A percentile compares a stretch with the other conserved stretches of the same genome.
These are phyloP conservation scores for Komagataella ulmi DNA, from an alignment of 805 yeast genomes.

Conservation along the genomic window DNA sequence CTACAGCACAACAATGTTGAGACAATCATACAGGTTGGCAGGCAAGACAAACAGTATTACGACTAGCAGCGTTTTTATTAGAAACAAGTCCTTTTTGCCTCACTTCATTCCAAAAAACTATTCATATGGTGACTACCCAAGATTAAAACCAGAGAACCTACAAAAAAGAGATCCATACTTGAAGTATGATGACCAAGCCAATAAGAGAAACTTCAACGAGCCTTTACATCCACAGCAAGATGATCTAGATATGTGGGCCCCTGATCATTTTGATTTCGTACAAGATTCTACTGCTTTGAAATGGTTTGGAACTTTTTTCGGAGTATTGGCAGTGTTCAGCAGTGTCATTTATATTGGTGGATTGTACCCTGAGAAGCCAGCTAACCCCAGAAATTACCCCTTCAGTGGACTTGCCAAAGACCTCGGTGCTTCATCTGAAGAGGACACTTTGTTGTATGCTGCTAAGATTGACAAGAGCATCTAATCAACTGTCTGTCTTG, in stretches of 20 bases:
- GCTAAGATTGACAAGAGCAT: slow-evolving; percentile 25
- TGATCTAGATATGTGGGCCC: slow-evolving; percentile 74
- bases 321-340: slow-evolving; percentile 26
- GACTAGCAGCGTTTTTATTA: background rate
- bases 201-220: slow-evolving; percentile 66
- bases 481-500: slow-evolving; percentile 5
- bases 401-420: slow-evolving; percentile 63
- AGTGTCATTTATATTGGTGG: slow-evolving; percentile 34
- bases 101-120: slow-evolving; percentile 14
- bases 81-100: slow-evolving; percentile 11
- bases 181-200: slow-evolving; percentile 69
- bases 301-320: slow-evolving; percentile 39
- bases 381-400: slow-evolving; percentile 67
- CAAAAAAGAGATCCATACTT: slow-evolving; percentile 59
- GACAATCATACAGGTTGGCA: background rate
- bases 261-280: slow-evolving; percentile 55
- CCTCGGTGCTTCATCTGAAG: slow-evolving; percentile 48
- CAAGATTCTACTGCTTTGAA: slow-evolving; percentile 47
- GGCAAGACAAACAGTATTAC: background rate
- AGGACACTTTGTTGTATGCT: slow-evolving; percentile 24
- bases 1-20: background rate
- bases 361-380: slow-evolving; percentile 53
- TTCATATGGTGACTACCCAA: slow-evolving; percentile 14
- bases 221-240: slow-evolving; percentile 65
- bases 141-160: slow-evolving; percentile 42